Base-by-base conservation (phyloP, 768 basidiomycete genomes). In the Macrolepiota albuminosa region DNA sequence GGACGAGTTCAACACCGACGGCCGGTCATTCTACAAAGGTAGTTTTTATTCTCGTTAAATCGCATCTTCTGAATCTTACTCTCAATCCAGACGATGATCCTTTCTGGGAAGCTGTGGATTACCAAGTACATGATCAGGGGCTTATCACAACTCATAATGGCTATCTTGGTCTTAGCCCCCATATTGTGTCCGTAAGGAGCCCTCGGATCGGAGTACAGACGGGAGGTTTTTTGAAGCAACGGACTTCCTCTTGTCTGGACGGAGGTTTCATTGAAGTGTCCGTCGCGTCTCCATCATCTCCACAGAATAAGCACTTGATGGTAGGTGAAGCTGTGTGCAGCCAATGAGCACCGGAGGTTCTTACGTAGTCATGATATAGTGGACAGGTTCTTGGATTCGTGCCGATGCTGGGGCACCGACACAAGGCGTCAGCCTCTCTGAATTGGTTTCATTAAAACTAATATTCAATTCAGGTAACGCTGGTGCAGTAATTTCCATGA, bases 1-100 rank as follows among this genome's bases (percentile, higher is more conserved):
- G 6, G 86, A 88, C 66, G 86, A 88, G 74, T 88, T 87, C 68
- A 77, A 85, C 50, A 67, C 66, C 21, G 81, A 82, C 0, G 84
- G 83, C 0, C 70, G 82, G 26, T 49, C 61, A 1, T 67, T 65
- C 26, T 54, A 50, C 10, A 33, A 46, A 49, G 60, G 63, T 61
- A 36, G n/a, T 39, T 10, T 21, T 8, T 16, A 10, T 36, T 14
- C n/a, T 21, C 33, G 14, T 42, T 58, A 34, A 4, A 57, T 57
- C 14, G 24, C 42, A 9, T 54, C 26, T 50, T 13, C 47, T 18
- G 18, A 56, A 24, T 6, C 6, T 21, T 34, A 5, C 33, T 57
- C 37, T 36, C 10, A 6, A 2, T 40, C 11, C 45, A 68, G 67
- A 49, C 16, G 37, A 62, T 36, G 63, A 67, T 55, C 31, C 29